These are phyloP conservation scores for Diaporthe sp. DNA, from an alignment of 2,329 filamentous ascomycete species.

Conservation along the genomic window DNA sequence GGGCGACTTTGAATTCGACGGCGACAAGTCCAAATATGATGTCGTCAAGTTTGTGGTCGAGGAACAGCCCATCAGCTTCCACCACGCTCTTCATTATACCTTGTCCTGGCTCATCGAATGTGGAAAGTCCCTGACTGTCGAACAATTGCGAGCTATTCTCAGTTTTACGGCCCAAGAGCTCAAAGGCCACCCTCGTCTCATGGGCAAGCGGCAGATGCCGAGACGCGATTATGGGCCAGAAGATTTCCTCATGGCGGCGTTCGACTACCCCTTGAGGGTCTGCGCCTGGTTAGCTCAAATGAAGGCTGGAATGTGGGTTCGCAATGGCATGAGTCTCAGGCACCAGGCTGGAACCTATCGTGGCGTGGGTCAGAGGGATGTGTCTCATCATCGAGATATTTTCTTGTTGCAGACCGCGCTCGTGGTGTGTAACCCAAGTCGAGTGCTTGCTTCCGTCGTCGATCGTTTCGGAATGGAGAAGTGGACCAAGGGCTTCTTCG, in stretches of 20 bases:
- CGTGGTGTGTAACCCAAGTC: constrained; percentile 83
- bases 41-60: constrained; percentile 91
- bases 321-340: constrained; percentile 93
- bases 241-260: constrained; percentile 85
- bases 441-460: constrained; percentile 88
- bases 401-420: constrained; percentile 93
- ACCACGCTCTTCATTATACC: constrained; percentile 95
- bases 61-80: constrained; percentile 92
- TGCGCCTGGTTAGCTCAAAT: constrained; percentile 98
- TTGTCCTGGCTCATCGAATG: constrained; percentile 96
- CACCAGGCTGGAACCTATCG: constrained; percentile 96
- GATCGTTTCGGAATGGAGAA: constrained; percentile 90
- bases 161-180: constrained; percentile 79
- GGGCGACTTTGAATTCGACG: constrained; percentile 83
- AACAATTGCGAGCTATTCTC: constrained; percentile 75
- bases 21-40: constrained; percentile 63
- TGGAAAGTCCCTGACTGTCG: constrained; percentile 77
- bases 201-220: constrained; percentile 68
- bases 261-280: constrained; percentile 92
- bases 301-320: constrained; percentile 98
- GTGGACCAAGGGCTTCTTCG: constrained; percentile 88
- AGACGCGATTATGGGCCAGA: constrained; percentile 71
- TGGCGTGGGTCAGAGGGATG: constrained; percentile 87
- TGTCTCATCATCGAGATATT: constrained; percentile 93
- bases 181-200: constrained; percentile 69